Base-by-base conservation (phyloP, 495 filamentous ascomycete genomes). In the Daldinia decipiens region DNA sequence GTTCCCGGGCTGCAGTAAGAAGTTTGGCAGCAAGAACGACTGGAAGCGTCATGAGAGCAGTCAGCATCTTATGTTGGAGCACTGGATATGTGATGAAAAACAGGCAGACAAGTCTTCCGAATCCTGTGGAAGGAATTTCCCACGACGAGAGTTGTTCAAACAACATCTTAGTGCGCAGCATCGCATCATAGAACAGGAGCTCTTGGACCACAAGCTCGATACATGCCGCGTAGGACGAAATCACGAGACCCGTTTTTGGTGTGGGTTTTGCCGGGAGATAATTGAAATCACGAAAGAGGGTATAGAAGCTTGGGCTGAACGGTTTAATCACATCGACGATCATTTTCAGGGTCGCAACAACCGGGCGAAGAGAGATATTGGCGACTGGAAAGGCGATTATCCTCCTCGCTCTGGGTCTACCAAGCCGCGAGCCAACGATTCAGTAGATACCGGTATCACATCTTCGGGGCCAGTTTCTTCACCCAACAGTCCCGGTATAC, bases 41-140 rank as follows among this genome's bases (percentile, higher is more conserved):
- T 98, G 95, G 95, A 98, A 97, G 79, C 90, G 95, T 7, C 95
- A 98, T 76, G 95, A 98, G 71, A 93, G 90, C 69, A 91, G 88
- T 27, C 93, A 97, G 76, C 95, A 98, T 74, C 90, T 88, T 68
- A 87, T 91, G 70, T 73, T 87, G 2, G 89, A 93, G 67, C 84
- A 87, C 60, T 98, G 92, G 90, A 87, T 89, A n/a, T 98, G 95
- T 78, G 83, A 82, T 38, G 73, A 82, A 76, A 72, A 72, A 58
- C 51, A 68, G 50, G 59, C 58, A 12, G 73, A 74, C 9, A 54
- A 34, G n/a, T 56, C 21, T 21, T 59, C 66, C 45, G 69, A 74
- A 9, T 62, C 76, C 9, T 94, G 91, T 67, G 85, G 81, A 15
- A 88, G 83, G 55, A 71, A 89, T 1, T 90, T 87, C 74, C 86